These are phyloP conservation scores for Cytospora piceicola DNA, from an alignment of 2,329 filamentous ascomycete species.

Conservation along the genomic window DNA sequence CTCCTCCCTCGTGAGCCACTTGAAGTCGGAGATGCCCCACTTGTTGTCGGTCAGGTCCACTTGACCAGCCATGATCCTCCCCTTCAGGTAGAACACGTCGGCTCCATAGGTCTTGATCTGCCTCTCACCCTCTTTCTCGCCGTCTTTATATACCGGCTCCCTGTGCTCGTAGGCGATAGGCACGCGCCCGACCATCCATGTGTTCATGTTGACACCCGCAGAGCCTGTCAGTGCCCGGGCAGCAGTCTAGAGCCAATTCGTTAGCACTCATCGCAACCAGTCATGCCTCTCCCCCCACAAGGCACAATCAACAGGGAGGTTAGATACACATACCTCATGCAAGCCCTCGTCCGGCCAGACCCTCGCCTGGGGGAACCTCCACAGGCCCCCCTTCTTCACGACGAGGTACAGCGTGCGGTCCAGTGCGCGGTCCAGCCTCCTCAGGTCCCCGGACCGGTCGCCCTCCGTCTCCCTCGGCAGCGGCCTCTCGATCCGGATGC, in stretches of 20 bases:
- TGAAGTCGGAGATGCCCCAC: slow-evolving; percentile 78
- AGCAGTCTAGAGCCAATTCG: slow-evolving; percentile 65
- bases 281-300: not conserved
- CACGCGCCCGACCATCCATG: slow-evolving; percentile 91
- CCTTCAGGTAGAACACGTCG: slow-evolving; percentile 96
- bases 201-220: slow-evolving; percentile 96
- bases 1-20: slow-evolving; percentile 92
- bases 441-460: slow-evolving; percentile 73
- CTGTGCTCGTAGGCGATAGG: slow-evolving; percentile 80
- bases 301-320: slow-evolving; percentile 6
- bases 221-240: slow-evolving; percentile 76
- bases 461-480: slow-evolving; percentile 74
- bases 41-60: slow-evolving; percentile 74
- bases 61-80: slow-evolving; percentile 95
- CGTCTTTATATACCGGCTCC: slow-evolving; percentile 52
- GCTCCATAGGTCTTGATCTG: slow-evolving; percentile 52
- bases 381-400: slow-evolving; percentile 74
- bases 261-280: not conserved
- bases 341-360: slow-evolving; percentile 75
- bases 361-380: slow-evolving; percentile 80
- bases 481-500: slow-evolving; percentile 72
- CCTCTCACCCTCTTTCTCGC: slow-evolving; percentile 46
- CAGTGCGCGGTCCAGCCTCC: slow-evolving; percentile 77
- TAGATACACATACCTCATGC: slow-evolving; percentile 69
- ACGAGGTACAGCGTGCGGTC: slow-evolving; percentile 86